Percentiles rank a stretch among this genome's conserved stretches.
phyloP scores from a whole-genome alignment of 371 early-diverging fungal species.

The Conidiobolus incongruus region DNA sequence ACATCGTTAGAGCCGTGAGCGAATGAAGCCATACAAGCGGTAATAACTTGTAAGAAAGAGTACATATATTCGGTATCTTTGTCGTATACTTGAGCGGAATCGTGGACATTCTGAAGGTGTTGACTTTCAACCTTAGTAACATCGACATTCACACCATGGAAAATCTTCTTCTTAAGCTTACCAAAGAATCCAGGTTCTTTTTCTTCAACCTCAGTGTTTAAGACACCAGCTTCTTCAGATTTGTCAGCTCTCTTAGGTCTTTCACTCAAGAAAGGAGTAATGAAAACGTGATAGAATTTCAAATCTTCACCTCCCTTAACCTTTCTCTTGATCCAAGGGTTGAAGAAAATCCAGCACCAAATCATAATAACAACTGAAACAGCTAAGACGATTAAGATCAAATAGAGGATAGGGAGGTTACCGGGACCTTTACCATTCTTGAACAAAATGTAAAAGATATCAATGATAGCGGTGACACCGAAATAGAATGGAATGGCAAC shows the following conservation, averaged over 20 bases:
- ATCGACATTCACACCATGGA: conserved; percentile 28
- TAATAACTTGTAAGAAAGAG: conserved; percentile 62
- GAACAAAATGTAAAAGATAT: conserved; percentile 46
- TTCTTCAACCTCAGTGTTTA: background rate
- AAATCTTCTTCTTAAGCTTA: conserved; percentile 7
- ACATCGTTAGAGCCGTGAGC: conserved; percentile 81
- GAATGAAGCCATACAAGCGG: no score
- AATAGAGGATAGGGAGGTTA: conserved; percentile 14
- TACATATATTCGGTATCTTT: conserved; percentile 60
- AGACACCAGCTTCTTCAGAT: background rate
- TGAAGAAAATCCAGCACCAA: conserved; percentile 30
- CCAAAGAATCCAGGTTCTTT: conserved; percentile 1
- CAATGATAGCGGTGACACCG: conserved; percentile 39
- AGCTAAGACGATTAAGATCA: conserved; percentile 29
- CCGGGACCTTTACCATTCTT: conserved; percentile 33
- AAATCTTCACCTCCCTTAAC: conserved; percentile 38
- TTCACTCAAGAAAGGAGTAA: conserved; percentile 17
- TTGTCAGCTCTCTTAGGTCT: conserved; percentile 8
- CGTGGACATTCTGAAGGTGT: conserved; percentile 24
- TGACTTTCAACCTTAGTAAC: conserved; percentile 24
- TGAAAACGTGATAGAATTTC: conserved; percentile 38
- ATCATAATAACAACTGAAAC: conserved; percentile 22
- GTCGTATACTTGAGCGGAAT: conserved; percentile 41
- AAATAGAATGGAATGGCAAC: conserved; percentile 61
- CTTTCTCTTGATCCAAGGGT: conserved; percentile 32